These are phyloP conservation scores for Coemansia sp. DNA, from an alignment of 371 early-diverging fungal species.

Conservation along the genomic window DNA sequence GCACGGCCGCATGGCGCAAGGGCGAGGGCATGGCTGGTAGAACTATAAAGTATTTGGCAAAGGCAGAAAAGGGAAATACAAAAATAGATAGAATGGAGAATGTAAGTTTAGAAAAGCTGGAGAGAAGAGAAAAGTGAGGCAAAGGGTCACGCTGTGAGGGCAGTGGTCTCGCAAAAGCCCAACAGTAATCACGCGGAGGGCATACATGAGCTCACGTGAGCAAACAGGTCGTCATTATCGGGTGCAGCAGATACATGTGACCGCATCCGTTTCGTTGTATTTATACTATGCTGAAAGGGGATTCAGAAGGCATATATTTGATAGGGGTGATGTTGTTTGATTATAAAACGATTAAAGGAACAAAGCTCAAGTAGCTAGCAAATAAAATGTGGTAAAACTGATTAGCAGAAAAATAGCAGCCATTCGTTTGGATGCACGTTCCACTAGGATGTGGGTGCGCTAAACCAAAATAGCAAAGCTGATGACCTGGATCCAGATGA, in stretches of 20 bases:
- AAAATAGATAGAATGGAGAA: background rate
- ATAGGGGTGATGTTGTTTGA: no score
- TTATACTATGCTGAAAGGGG: no score
- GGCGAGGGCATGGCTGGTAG: conserved; percentile 1
- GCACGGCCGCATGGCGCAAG: conserved; percentile 28
- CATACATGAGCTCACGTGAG: background rate
- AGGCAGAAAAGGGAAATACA: background rate
- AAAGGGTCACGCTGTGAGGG: background rate
- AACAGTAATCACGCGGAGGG: background rate
- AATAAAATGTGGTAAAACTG: background rate
- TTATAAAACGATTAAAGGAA: no score
- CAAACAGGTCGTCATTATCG: conserved; percentile 23
- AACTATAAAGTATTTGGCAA: background rate
- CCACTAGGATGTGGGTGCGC: background rate
- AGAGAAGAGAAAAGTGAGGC: background rate
- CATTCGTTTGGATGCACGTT: background rate
- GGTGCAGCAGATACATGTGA: conserved; percentile 30
- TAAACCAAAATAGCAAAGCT: conserved; percentile 78
- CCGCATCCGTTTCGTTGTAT: conserved; percentile 21
- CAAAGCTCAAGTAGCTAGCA: no score
- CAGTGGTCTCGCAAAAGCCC: background rate
- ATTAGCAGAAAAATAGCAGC: background rate
- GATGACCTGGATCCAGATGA: conserved; percentile 83
- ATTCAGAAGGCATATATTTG: no score
- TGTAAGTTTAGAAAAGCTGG: background rate